Conservation (phyloP, 2,329 filamentous ascomycete species). For the Uncinocarpus reesii region DNA sequence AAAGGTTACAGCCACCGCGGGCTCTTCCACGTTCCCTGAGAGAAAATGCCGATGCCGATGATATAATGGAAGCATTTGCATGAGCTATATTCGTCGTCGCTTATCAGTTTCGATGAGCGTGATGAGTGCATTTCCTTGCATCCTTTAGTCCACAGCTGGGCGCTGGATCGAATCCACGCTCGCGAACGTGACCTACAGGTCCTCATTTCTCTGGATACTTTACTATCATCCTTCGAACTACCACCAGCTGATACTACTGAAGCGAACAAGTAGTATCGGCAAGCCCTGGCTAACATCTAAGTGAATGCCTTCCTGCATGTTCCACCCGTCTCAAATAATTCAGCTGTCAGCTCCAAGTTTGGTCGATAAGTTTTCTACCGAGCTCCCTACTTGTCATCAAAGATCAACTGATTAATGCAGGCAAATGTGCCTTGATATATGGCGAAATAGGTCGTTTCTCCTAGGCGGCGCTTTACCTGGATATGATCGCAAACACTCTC, state of each 20-base stretch:
- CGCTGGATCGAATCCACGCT: conserved; percentile 21
- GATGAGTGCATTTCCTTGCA: conserved; percentile 23
- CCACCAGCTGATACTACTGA: conserved; percentile 11
- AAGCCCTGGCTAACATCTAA: conserved; percentile 21
- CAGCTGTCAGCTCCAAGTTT: not conserved
- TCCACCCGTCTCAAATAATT: not conserved
- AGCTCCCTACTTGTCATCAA: conserved; percentile 9
- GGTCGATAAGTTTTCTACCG: not conserved
- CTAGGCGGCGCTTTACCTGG: conserved; percentile 12
- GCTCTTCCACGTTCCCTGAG: not conserved
- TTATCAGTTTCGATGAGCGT: conserved; percentile 20
- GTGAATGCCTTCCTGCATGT: conserved; percentile 14
- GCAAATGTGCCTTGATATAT: conserved; percentile 19
- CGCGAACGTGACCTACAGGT: conserved; percentile 12
- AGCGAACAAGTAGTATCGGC: conserved; percentile 17
- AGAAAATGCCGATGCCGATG: conserved; percentile 7
- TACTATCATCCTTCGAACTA: conserved; percentile 6
- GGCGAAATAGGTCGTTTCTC: conserved; percentile 17
- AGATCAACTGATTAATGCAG: conserved; percentile 13
- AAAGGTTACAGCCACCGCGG: not conserved
- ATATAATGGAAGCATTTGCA: conserved; percentile 15
- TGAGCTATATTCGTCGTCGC: conserved; percentile 14
- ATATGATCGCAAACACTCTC: conserved; percentile 13
- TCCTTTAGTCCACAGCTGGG: conserved; percentile 29
- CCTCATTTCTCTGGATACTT: conserved; percentile 9